phyloP scores from a whole-genome alignment of 176 grass and related monocot genomes.

The Eragrostis nindensis region DNA sequence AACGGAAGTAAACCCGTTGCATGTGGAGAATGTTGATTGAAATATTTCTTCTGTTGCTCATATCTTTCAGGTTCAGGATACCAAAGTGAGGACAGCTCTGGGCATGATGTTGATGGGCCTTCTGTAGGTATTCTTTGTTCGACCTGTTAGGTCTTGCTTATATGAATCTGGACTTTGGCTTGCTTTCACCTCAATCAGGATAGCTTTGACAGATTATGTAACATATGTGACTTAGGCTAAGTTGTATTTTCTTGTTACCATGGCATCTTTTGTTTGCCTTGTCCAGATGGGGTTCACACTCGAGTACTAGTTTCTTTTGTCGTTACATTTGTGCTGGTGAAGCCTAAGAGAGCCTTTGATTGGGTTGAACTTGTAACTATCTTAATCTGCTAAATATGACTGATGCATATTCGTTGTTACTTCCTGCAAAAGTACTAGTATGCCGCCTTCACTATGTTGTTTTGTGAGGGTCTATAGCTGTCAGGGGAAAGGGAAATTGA shows the following conservation, averaged over 20 bases:
- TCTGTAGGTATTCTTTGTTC: conserved; percentile 56
- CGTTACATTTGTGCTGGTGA: neutral
- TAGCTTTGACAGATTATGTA: conserved; percentile 2
- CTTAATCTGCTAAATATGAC: neutral
- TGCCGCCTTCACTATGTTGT: neutral
- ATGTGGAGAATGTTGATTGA: neutral
- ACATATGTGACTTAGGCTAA: neutral
- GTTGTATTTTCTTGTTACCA: neutral
- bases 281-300: neutral
- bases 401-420: neutral
- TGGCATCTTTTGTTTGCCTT: neutral
- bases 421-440: neutral
- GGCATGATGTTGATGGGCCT: conserved; percentile 62
- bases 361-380: neutral
- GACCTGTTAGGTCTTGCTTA: conserved; percentile 21
- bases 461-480: neutral
- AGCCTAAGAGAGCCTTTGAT: neutral
- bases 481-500: too few relatives aligned
- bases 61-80: conserved; percentile 74
- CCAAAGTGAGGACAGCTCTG: conserved; percentile 83
- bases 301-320: neutral
- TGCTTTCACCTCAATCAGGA: neutral
- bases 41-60: neutral
- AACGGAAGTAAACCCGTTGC: neutral
- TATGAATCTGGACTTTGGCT: neutral